phyloP scores from a whole-genome alignment of 2,329 filamentous ascomycete genomes.

The Paecilomyces sp. region DNA sequence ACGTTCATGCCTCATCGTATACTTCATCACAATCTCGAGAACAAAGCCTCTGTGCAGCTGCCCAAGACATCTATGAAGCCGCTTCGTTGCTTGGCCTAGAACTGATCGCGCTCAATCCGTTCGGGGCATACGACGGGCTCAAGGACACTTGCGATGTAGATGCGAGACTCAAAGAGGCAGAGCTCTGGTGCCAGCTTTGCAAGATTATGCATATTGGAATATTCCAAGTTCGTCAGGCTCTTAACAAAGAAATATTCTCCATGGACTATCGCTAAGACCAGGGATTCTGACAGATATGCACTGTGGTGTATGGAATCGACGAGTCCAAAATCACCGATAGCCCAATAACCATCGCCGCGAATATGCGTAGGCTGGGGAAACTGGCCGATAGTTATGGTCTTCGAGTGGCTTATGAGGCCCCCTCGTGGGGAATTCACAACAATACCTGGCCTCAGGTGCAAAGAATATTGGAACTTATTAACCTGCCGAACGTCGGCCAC shows the following conservation, averaged over 20 bases:
- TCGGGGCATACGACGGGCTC: constrained; percentile 8
- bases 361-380: constrained; percentile 4
- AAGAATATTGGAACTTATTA: constrained; percentile 5
- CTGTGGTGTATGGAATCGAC: constrained; percentile 8
- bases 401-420: constrained; percentile 7
- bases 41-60: constrained; percentile 16
- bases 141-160: constrained; percentile 1
- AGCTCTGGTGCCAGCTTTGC: constrained; percentile 10
- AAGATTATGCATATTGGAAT: constrained; percentile 7
- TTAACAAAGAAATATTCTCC: neutral
- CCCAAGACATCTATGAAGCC: constrained; percentile 11
- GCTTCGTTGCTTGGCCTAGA: constrained; percentile 3
- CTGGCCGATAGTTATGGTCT: constrained; percentile 16
- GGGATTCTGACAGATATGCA: no score
- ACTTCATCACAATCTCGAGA: constrained; percentile 14
- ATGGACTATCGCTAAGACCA: no score
- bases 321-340: no score
- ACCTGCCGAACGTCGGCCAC: constrained; percentile 7
- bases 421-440: constrained; percentile 5
- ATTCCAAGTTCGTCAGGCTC: constrained; percentile 4
- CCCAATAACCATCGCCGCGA: no score
- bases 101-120: constrained; percentile 10
- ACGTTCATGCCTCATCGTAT: constrained; percentile 8
- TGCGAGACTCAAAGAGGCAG: constrained; percentile 6
- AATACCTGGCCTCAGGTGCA: constrained; percentile 8